Percentiles rank a stretch among this genome's conserved stretches.
Conservation (phyloP, 2,329 filamentous ascomycete species). For the Cercospora nicotianae region DNA sequence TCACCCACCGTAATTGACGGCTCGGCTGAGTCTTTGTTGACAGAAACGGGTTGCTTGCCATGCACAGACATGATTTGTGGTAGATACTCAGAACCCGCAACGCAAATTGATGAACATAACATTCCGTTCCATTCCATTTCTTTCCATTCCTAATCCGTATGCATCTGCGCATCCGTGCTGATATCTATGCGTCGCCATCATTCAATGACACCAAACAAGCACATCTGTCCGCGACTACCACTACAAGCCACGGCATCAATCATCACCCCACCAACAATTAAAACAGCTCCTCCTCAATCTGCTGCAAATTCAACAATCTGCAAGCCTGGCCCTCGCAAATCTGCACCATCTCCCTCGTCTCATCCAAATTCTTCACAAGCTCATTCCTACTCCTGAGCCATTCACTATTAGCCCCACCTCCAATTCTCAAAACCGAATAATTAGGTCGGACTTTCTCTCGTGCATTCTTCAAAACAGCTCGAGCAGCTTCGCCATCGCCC, state of each 20-base stretch:
- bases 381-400: slow-evolving; percentile 56
- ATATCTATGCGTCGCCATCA: background rate
- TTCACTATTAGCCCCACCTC: slow-evolving; percentile 38
- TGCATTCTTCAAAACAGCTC: slow-evolving; percentile 45
- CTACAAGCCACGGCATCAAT: background rate
- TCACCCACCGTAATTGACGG: background rate
- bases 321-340: slow-evolving; percentile 49
- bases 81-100: background rate
- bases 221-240: background rate
- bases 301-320: slow-evolving; percentile 33
- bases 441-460: slow-evolving; percentile 42
- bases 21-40: background rate
- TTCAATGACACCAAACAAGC: background rate
- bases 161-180: slow-evolving; percentile 15
- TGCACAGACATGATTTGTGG: background rate
- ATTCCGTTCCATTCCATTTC: background rate
- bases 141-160: slow-evolving; percentile 5
- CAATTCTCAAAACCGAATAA: slow-evolving; percentile 43
- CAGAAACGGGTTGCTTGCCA: background rate
- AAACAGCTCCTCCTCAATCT: slow-evolving; percentile 33
- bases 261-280: background rate
- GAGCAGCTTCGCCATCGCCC: slow-evolving; percentile 47
- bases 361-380: slow-evolving; percentile 47
- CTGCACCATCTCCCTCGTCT: slow-evolving; percentile 45
- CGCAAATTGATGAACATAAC: background rate